Evolutionary conservation across 2,329 filamentous ascomycete genomes (phyloP).

Genomic region (Fusarium irregulare): DNA sequence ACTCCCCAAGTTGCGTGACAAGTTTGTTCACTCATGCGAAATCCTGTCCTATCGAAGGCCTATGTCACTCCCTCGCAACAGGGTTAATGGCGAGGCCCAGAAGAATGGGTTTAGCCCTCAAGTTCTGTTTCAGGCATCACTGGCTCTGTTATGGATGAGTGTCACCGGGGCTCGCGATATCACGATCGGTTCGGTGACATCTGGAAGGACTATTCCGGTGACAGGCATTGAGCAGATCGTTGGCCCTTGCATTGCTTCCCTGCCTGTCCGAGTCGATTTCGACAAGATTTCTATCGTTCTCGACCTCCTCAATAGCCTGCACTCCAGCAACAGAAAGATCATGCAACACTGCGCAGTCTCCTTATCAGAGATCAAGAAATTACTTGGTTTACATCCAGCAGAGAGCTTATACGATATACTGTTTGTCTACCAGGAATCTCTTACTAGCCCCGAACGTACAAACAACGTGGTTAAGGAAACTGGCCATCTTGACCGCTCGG

Average conservation of each 20-base stretch:
- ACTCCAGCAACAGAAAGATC: conserved; percentile 72
- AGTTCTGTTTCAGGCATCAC: conserved; percentile 79
- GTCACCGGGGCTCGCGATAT: conserved; percentile 75
- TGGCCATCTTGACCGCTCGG: conserved; percentile 75
- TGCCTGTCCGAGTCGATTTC: conserved; percentile 77
- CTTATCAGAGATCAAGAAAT: conserved; percentile 75
- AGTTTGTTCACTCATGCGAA: conserved; percentile 41
- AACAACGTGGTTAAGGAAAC: conserved; percentile 61
- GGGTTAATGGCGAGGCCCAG: conserved; percentile 51
- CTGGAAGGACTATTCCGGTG: conserved; percentile 81
- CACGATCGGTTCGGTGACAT: conserved; percentile 82
- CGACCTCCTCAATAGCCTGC: conserved; percentile 73
- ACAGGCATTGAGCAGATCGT: conserved; percentile 76
- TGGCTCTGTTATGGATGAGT: conserved; percentile 72
- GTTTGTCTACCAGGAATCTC: conserved; percentile 86
- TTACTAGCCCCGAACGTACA: conserved; percentile 53
- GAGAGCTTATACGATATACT: conserved; percentile 78
- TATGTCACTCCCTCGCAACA: conserved; percentile 31
- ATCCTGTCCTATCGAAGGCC: conserved; percentile 23
- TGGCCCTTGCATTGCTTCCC: conserved; percentile 81
- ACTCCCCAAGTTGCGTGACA: conserved; percentile 63
- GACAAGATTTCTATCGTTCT: conserved; percentile 60
- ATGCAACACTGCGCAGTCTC: conserved; percentile 73
- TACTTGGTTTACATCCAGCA: conserved; percentile 64
- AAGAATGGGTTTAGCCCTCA: conserved; percentile 69